Percentiles rank a stretch among this genome's conserved stretches.
These are phyloP conservation scores for Kwoniella sp. DNA, from an alignment of 768 basidiomycete genomes.

Conservation along the genomic window DNA sequence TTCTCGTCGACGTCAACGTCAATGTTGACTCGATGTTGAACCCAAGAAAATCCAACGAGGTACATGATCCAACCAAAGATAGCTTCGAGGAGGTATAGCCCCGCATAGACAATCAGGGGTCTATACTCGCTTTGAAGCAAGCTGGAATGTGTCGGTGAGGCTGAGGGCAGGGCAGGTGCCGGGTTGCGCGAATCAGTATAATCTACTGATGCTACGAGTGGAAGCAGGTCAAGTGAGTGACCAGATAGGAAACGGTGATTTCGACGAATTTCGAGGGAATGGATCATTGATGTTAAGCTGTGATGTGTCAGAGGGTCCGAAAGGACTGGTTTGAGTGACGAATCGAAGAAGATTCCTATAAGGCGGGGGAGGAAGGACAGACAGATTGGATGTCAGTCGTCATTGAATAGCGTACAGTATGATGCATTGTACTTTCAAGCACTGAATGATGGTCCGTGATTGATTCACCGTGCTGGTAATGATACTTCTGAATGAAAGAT, in stretches of 20 bases:
- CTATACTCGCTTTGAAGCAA: background rate
- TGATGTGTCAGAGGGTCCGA: conserved; percentile 19
- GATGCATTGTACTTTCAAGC: too few relatives aligned
- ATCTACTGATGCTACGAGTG: background rate
- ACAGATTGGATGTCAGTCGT: too few relatives aligned
- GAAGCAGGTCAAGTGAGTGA: background rate
- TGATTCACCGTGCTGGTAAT: too few relatives aligned
- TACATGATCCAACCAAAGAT: conserved; percentile 8
- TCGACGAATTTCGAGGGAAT: conserved; percentile 13
- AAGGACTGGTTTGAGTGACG: background rate
- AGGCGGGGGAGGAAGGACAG: too few relatives aligned
- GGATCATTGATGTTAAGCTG: conserved; percentile 12
- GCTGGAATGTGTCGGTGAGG: background rate
- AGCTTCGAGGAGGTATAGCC: background rate
- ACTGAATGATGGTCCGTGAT: too few relatives aligned
- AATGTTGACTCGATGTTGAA: background rate
- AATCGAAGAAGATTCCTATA: conserved; percentile 24
- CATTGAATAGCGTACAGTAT: too few relatives aligned
- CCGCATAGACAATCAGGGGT: conserved; percentile 15
- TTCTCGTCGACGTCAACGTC: too few relatives aligned
- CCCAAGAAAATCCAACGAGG: conserved; percentile 9
- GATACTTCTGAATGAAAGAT: too few relatives aligned
- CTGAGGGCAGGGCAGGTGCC: background rate
- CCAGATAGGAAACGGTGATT: conserved; percentile 23
- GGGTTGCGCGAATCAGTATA: background rate